Percentiles rank a stretch among this genome's conserved stretches.
Conservation (phyloP, 176 grass and related monocot genomes). For the Metroxylon sagu region DNA sequence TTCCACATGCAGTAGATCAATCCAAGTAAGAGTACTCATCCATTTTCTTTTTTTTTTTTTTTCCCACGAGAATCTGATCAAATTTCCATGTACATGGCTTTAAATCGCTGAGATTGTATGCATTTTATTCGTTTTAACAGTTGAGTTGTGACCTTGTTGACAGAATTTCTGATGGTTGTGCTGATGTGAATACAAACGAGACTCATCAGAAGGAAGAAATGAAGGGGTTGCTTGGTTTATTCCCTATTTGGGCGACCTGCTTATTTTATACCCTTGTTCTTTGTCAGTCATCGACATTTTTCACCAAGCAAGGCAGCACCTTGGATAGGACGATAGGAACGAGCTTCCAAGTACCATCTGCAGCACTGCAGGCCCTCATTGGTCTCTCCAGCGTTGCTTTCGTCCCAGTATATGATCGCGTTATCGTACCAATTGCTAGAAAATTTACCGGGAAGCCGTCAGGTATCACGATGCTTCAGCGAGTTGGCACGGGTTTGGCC, state of each 20-base stretch:
- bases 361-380: conserved; percentile 1
- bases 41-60: too few relatives aligned
- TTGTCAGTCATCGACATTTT: neutral
- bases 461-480: conserved; percentile 46
- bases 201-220: neutral
- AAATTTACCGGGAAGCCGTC: conserved; percentile 17
- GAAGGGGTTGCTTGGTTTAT: neutral
- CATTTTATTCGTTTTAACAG: too few relatives aligned
- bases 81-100: too few relatives aligned
- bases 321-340: too few relatives aligned
- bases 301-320: conserved; percentile 5
- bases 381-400: neutral
- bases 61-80: too few relatives aligned
- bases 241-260: conserved; percentile 4
- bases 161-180: too few relatives aligned
- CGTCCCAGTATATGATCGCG: conserved; percentile 41
- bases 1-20: too few relatives aligned
- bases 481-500: conserved; percentile 35
- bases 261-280: conserved; percentile 1
- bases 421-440: conserved; percentile 33
- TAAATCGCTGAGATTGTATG: too few relatives aligned
- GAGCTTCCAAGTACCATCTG: too few relatives aligned
- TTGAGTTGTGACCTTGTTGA: too few relatives aligned
- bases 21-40: too few relatives aligned
- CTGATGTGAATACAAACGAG: too few relatives aligned